Conservation (phyloP, 1,284 basidiomycete species). For the Mycosarcoma mackinlayi region DNA sequence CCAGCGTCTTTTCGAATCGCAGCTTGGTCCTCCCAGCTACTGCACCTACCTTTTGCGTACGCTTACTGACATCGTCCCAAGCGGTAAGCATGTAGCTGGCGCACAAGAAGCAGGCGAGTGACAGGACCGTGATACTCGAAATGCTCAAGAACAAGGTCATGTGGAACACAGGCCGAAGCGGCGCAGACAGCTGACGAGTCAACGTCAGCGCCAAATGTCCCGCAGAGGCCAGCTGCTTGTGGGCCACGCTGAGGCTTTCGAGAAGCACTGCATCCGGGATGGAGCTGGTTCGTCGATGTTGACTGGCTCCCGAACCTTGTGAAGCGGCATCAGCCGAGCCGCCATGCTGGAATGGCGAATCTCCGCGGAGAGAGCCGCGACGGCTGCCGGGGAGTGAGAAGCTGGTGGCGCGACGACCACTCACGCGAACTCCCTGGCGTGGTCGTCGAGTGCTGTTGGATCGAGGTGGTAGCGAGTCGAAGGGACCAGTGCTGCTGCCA, state of each 20-base stretch:
- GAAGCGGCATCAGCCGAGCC: not conserved
- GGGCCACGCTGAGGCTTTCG: constrained; percentile 51
- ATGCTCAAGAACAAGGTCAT: constrained; percentile 58
- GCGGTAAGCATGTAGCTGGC: constrained; percentile 56
- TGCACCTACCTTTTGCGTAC: constrained; percentile 37
- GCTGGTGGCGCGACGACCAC: constrained; percentile 29
- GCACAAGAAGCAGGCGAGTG: constrained; percentile 50
- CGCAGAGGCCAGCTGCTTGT: constrained; percentile 55
- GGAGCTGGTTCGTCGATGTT: constrained; percentile 26
- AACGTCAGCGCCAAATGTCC: constrained; percentile 55
- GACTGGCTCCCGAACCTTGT: not conserved
- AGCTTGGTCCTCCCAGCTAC: constrained; percentile 37
- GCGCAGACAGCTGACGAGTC: constrained; percentile 55
- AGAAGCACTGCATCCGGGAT: constrained; percentile 47
- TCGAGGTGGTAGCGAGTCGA: constrained; percentile 35
- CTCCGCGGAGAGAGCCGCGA: constrained; percentile 46
- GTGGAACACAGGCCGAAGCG: constrained; percentile 55
- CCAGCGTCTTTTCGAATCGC: constrained; percentile 35
- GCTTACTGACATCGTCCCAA: constrained; percentile 55
- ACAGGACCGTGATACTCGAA: constrained; percentile 53
- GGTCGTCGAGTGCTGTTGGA: constrained; percentile 42
- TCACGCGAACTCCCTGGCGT: constrained; percentile 32
- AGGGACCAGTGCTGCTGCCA: constrained; percentile 16
- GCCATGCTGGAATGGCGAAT: constrained; percentile 12
- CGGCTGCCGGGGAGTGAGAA: constrained; percentile 49